phyloP scores from a whole-genome alignment of 495 filamentous ascomycete species.

The Entonaema liquescens region DNA sequence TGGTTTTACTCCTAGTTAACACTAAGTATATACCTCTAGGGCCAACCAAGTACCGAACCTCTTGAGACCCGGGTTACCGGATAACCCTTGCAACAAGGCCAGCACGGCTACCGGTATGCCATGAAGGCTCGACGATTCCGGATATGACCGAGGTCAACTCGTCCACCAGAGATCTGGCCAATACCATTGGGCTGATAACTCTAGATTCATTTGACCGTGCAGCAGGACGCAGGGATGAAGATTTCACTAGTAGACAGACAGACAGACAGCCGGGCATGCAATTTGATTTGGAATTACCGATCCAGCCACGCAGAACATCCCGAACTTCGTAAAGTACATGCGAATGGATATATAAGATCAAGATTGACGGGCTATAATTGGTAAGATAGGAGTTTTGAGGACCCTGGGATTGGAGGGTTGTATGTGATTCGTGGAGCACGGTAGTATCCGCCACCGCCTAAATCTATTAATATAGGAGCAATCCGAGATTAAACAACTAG shows the following conservation, averaged over 20 bases:
- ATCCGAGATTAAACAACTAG: constrained; percentile 42
- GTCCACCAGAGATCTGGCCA: neutral
- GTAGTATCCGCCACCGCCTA: constrained; percentile 43
- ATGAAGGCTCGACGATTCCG: neutral
- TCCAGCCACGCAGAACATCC: constrained; percentile 15
- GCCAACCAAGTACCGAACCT: neutral
- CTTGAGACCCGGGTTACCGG: neutral
- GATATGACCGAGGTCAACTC: neutral
- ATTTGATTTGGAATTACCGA: constrained; percentile 22
- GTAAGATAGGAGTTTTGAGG: constrained; percentile 24
- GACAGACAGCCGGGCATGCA: neutral
- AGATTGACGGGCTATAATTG: constrained; percentile 21
- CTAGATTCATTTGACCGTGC: neutral
- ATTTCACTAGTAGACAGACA: neutral
- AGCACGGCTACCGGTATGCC: neutral
- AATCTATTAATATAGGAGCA: constrained; percentile 47
- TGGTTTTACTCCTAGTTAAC: too few species aligned
- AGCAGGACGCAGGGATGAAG: neutral
- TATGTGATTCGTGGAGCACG: constrained; percentile 34
- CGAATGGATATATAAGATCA: constrained; percentile 10
- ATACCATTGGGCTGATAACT: neutral
- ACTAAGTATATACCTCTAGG: neutral
- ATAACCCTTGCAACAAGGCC: neutral
- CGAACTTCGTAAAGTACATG: constrained; percentile 2
- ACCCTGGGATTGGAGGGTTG: constrained; percentile 16